Percentiles rank a stretch among this genome's conserved stretches.
Evolutionary conservation across 345 rosid species (phyloP).

Genomic region (Rubroshorea leprosula): DNA sequence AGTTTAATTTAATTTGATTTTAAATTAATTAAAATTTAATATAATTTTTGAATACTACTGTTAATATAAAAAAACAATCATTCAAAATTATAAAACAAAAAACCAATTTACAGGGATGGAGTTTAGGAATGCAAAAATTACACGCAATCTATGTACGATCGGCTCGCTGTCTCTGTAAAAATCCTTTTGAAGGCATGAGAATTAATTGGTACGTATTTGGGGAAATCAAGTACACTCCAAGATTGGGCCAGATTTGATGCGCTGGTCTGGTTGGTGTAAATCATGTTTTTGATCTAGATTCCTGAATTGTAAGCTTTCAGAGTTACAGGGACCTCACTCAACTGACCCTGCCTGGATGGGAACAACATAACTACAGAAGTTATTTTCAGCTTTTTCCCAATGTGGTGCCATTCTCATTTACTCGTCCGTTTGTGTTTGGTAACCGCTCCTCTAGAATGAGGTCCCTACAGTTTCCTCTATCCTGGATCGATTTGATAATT

Average conservation of each 20-base stretch:
- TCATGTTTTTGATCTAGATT: neutral
- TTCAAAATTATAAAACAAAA: too few relatives aligned
- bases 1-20: too few relatives aligned
- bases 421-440: constrained; percentile 14
- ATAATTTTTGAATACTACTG: too few relatives aligned
- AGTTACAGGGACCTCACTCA: constrained; percentile 5
- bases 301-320: constrained; percentile 19
- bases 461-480: too few relatives aligned
- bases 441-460: too few relatives aligned
- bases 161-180: constrained; percentile 17
- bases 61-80: too few relatives aligned
- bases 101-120: too few relatives aligned
- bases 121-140: too few relatives aligned
- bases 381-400: constrained; percentile 28
- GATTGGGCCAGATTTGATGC: constrained; percentile 2
- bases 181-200: constrained; percentile 9
- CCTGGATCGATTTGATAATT: too few relatives aligned
- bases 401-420: constrained; percentile 16
- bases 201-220: constrained; percentile 17
- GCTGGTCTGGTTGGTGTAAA: constrained; percentile 1
- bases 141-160: too few relatives aligned
- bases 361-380: constrained; percentile 4
- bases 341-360: constrained; percentile 3
- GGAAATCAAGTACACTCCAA: neutral
- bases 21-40: too few relatives aligned